Evolutionary conservation across 305 asterid genomes (phyloP).

Genomic region (Fraxinus sp.): DNA sequence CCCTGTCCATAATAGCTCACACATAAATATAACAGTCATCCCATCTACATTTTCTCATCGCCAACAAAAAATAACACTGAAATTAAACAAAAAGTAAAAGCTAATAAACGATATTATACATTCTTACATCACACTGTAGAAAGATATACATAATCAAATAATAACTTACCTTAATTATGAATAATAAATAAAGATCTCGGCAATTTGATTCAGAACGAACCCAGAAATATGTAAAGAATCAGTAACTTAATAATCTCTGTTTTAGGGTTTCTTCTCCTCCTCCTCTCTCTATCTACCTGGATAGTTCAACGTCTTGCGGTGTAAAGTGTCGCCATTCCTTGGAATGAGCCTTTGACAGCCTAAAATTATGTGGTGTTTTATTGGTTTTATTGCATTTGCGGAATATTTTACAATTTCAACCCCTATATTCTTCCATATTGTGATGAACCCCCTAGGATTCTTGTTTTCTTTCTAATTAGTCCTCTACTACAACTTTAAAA

Average conservation of each 20-base stretch:
- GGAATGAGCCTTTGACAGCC: conserved; percentile 20
- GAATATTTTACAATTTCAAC: not conserved
- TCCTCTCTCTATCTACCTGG: conserved; percentile 21
- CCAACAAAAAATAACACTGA: not conserved
- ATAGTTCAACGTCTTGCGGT: conserved; percentile 25
- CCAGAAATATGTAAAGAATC: not conserved
- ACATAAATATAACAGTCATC: not conserved
- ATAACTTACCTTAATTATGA: conserved; percentile 13
- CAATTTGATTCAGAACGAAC: conserved; percentile 9
- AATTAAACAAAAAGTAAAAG: not conserved
- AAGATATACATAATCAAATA: not conserved
- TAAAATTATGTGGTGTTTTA: conserved; percentile 20
- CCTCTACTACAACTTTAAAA: not conserved
- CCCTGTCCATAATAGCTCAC: conserved; percentile 5
- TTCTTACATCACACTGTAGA: not conserved
- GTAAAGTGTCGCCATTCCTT: conserved; percentile 16
- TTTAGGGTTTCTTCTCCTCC: not conserved
- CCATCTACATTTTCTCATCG: conserved; percentile 21
- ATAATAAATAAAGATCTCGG: conserved; percentile 13
- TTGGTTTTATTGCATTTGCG: conserved; percentile 7
- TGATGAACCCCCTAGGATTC: not conserved
- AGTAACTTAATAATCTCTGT: not conserved
- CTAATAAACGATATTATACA: not conserved
- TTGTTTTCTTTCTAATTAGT: not conserved
- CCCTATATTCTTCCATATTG: not conserved